A percentile compares a stretch with the other conserved stretches of the same genome.
Evolutionary conservation across 768 basidiomycete genomes (phyloP).

Genomic region (Tulasnella sp.): DNA sequence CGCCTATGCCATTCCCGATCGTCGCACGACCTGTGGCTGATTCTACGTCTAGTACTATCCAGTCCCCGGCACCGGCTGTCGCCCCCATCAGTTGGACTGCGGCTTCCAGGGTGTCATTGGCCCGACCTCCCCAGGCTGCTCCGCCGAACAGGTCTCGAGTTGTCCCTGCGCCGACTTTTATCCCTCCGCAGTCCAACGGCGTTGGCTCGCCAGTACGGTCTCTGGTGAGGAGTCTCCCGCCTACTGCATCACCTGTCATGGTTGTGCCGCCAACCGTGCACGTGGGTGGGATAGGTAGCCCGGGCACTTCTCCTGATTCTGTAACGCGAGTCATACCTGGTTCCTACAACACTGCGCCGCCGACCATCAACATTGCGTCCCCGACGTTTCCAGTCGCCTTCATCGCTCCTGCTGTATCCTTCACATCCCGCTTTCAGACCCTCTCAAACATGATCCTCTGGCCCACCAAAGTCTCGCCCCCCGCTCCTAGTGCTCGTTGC

Average conservation of each 20-base stretch:
- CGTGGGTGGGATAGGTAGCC: no score
- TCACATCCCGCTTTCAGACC: not conserved
- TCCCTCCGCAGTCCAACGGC: not conserved
- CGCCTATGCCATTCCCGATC: not conserved
- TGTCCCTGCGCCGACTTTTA: slow-evolving; percentile 1
- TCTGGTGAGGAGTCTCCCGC: slow-evolving; percentile 6
- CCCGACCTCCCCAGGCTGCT: not conserved
- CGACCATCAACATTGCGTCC: not conserved
- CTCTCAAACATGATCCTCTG: not conserved
- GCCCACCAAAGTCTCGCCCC: not conserved
- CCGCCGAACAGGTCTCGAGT: not conserved
- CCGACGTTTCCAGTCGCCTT: not conserved
- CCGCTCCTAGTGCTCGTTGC: not conserved
- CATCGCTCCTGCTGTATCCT: not conserved
- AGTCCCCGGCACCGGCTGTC: not conserved
- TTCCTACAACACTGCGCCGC: not conserved
- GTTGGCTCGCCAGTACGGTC: not conserved
- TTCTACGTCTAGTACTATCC: not conserved
- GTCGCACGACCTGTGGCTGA: not conserved
- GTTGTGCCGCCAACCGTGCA: not conserved
- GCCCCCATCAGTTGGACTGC: not conserved
- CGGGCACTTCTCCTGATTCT: not conserved
- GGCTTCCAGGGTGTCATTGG: not conserved
- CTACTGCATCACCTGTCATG: slow-evolving; percentile 1
- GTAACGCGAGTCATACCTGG: not conserved